Percentiles rank a stretch among this genome's conserved stretches.
Conservation (phyloP, 1,284 basidiomycete genomes). For the Jaminaea rosea region DNA sequence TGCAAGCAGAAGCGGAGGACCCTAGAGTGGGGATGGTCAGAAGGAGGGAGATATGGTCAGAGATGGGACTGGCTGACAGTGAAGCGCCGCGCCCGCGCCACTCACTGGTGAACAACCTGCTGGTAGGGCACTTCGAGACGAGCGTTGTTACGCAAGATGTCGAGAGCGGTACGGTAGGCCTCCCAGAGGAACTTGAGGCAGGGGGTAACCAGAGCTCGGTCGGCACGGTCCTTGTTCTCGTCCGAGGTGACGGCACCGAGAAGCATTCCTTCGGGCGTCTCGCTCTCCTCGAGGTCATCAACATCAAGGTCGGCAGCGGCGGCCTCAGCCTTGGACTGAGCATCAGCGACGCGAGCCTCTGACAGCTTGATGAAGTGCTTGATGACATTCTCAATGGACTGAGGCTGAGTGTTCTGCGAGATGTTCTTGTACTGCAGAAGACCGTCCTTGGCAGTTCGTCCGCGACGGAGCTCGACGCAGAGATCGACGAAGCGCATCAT, state of each 20-base stretch:
- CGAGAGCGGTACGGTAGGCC: conserved; percentile 89
- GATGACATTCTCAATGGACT: conserved; percentile 85
- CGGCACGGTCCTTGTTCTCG: conserved; percentile 88
- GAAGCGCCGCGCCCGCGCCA: too few relatives aligned
- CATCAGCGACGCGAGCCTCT: conserved; percentile 59
- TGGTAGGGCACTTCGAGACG: conserved; percentile 90
- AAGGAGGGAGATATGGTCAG: background rate
- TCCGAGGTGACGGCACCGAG: conserved; percentile 79
- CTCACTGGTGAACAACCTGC: conserved; percentile 55
- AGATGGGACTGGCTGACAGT: too few relatives aligned
- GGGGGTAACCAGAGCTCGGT: conserved; percentile 87
- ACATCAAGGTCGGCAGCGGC: conserved; percentile 44
- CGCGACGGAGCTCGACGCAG: conserved; percentile 89
- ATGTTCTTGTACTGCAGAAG: conserved; percentile 67
- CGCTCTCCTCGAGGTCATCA: conserved; percentile 55
- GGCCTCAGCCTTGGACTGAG: conserved; percentile 43
- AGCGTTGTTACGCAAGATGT: conserved; percentile 94
- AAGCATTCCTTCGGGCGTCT: conserved; percentile 83
- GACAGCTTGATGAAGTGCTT: conserved; percentile 78
- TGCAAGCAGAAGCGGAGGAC: conserved; percentile 94
- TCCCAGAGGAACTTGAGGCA: conserved; percentile 99
- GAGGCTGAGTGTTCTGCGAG: conserved; percentile 78
- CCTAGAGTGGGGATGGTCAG: too few relatives aligned
- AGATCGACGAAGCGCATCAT: conserved; percentile 82
- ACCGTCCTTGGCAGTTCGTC: conserved; percentile 85